Conservation (phyloP, 1,284 basidiomycete genomes). For the Ceratobasidium sp. region DNA sequence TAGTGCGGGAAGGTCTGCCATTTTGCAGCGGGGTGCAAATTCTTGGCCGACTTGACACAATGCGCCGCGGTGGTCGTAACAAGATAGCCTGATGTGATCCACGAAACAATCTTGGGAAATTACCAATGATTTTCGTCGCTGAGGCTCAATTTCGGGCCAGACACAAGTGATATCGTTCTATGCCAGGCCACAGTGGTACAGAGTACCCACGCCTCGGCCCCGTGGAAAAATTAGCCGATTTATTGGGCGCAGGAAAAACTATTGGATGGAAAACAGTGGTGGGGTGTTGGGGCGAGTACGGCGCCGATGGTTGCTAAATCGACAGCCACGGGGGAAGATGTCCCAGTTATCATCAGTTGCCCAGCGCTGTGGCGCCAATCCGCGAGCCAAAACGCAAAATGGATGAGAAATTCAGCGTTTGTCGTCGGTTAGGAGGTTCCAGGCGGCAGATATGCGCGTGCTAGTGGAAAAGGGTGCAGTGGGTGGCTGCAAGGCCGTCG, state of each 20-base stretch:
- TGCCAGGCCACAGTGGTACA: slow-evolving; percentile 1
- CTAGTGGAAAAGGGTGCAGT: too few relatives aligned
- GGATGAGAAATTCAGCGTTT: neutral
- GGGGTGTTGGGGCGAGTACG: slow-evolving; percentile 10
- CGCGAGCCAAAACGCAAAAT: too few relatives aligned
- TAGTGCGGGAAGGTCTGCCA: slow-evolving; percentile 21
- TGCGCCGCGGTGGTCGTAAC: slow-evolving; percentile 8
- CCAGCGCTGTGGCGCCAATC: neutral
- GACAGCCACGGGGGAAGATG: neutral
- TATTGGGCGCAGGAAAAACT: too few relatives aligned
- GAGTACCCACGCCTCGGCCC: neutral
- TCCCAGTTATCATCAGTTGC: neutral
- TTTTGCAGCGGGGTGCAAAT: neutral
- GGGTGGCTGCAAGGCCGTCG: too few relatives aligned
- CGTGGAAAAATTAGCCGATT: neutral
- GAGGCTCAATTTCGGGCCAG: slow-evolving; percentile 26
- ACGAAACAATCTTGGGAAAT: slow-evolving; percentile 8
- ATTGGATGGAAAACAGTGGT: neutral
- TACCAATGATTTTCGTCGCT: slow-evolving; percentile 16
- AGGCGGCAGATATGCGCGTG: too few relatives aligned
- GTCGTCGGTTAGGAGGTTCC: neutral
- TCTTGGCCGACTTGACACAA: neutral
- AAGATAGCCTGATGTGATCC: too few relatives aligned
- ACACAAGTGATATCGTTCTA: slow-evolving; percentile 2
- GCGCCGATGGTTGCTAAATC: slow-evolving; percentile 30